Base-by-base conservation (phyloP, 139 green algal species). In the Coccomyxa sp. region DNA sequence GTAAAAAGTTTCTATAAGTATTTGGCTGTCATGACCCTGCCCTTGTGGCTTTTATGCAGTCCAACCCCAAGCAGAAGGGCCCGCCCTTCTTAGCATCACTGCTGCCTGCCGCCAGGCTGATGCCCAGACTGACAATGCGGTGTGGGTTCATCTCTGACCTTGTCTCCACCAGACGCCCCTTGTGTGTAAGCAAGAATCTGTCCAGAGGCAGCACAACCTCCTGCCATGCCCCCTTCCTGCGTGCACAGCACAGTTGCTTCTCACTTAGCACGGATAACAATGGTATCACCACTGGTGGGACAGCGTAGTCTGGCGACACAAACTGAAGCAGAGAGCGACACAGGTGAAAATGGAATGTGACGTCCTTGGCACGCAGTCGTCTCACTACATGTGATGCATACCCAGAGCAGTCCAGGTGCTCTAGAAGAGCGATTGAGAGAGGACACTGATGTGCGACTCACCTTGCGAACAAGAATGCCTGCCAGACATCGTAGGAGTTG, bases 401-500 rank as follows among this genome's bases (percentile, higher is more conserved):
- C 38, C 7, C 38, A 51, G 38, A 51, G 38, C 38, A 51, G 38
- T 51, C 38, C 38, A 51, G 38, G 7, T 51, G 38, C 38, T 51
- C 38, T 51, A 51, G 7, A 51, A 51, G 38, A 51, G 38, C 38
- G 7, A 51, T 51, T 7, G 7, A 3, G 38, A 51, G 38, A 51
- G 38, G 38, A 51, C 38, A 51, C 38, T 51, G 7, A 51, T 11
- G 21, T 28, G 63, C 9, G 18, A 21, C 32, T 82, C n/a, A 89
- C 89, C 87, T 86, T 10, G 87, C 85, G 86, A 92, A 88, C 15
- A 93, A 82, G 78, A 92, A 92, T 67, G 90, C 89, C 60, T 93
- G 90, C 88, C 89, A 93, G n/a, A 90, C 84, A 57, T 93, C 90
- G 18, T 91, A 60, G 12, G 88, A 88, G 1, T 63, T 58, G 45